Evolutionary conservation across 345 rosid species (phyloP), one percentile per base, ranked within the genome.

Genomic region (Dimocarpus longan): DNA sequence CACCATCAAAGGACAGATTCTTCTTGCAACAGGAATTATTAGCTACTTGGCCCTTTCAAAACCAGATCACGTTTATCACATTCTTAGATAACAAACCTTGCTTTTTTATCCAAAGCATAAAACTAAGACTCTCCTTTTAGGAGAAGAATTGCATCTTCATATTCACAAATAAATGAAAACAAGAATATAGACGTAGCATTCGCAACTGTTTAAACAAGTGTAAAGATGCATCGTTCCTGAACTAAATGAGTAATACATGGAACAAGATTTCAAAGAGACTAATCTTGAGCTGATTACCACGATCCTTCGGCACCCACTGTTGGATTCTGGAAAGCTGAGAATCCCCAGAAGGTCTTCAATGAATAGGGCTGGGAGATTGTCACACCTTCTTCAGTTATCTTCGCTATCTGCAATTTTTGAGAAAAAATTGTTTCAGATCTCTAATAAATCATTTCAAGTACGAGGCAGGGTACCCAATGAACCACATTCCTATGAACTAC

Each of bases 241-340:
- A 44, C 70, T 28, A 59, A 46, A 32, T 18, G 32, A 63, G 68
- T 16, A 63, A 96, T 18, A 48, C 46, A 13, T 18, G 42, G 11
- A 54, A 54, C 22, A n/a, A 40, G 39, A 46, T 12, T 89, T 79
- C 94, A 40, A 28, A 37, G 48, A 67, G 39, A 64, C 60, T 66
- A 32, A 13, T 66, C 60, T 52, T 57, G 5, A 10, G 68, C 56
- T 28, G 21, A 2, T 39, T 92, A 94, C 99, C 99, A 94, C 1
- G 99, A 89, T 70, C 99, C 99, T 83, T 93, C 92, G 69, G 98
- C 98, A 68, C 98, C 92, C 67, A 80, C 91, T 5, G 95, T 82
- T 48, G 98, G 99, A 85, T 96, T 93, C 79, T 87, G 75, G 77
- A 90, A 96, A 44, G 98, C 91, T n/a, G 88, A 62, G 75, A 90